These are phyloP conservation scores for Xylaria palmicola DNA, from an alignment of 495 filamentous ascomycete genomes.

Conservation along the genomic window DNA sequence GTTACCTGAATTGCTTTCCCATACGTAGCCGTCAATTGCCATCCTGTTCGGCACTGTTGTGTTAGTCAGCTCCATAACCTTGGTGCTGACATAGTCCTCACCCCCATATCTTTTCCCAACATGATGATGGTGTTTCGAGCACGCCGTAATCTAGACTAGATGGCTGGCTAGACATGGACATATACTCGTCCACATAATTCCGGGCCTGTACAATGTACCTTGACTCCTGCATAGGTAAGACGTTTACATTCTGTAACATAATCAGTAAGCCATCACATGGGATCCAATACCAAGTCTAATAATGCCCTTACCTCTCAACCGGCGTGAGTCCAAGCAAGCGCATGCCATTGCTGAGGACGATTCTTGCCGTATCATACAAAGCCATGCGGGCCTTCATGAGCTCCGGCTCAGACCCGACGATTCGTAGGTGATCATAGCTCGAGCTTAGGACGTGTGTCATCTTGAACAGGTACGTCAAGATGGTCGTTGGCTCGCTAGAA, in stretches of 20 bases:
- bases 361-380: conserved; percentile 74
- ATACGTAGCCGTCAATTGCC: background rate
- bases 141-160: background rate
- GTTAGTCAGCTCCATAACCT: background rate
- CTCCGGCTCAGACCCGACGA: conserved; percentile 70
- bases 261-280: background rate
- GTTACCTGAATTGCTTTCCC: no score
- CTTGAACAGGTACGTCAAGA: conserved; percentile 82
- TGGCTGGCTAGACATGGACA: background rate
- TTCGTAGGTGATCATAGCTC: conserved; percentile 77
- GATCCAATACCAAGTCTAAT: background rate
- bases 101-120: background rate
- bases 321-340: conserved; percentile 74
- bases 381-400: conserved; percentile 77
- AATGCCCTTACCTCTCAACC: conserved; percentile 56
- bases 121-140: background rate
- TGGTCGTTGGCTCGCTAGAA: conserved; percentile 59
- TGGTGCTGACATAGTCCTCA: background rate
- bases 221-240: background rate
- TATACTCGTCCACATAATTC: no score
- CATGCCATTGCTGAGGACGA: conserved; percentile 84
- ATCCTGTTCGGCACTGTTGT: background rate
- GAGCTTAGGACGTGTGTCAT: conserved; percentile 84
- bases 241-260: conserved; percentile 11
- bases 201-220: no score